Conservation (phyloP, 176 grass and related monocot species). For the Puccinellia tenuiflora region DNA sequence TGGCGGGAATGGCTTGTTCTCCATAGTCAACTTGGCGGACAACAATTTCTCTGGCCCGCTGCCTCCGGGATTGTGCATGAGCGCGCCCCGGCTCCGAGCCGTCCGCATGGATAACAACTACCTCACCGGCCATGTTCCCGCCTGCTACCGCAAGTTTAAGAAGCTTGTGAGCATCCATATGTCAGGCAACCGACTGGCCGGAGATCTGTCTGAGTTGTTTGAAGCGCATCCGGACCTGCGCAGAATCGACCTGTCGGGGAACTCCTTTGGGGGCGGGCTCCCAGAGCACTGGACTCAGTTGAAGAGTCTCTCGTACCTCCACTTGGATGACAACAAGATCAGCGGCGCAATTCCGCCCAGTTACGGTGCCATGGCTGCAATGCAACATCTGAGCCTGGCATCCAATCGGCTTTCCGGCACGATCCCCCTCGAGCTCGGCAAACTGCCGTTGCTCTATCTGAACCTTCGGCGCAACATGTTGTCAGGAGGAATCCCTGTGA, state of each 20-base stretch:
- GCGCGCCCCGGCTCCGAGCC: slow-evolving; percentile 1
- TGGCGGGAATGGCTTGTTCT: background rate
- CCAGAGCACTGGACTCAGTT: slow-evolving; percentile 45
- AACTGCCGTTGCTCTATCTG: slow-evolving; percentile 40
- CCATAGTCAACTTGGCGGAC: slow-evolving; percentile 15
- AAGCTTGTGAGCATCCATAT: slow-evolving; percentile 32
- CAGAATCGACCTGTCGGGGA: slow-evolving; percentile 50
- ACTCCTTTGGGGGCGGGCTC: slow-evolving; percentile 43
- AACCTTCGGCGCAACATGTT: slow-evolving; percentile 55
- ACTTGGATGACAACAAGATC: slow-evolving; percentile 53
- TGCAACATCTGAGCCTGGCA: slow-evolving; percentile 47
- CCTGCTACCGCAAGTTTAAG: slow-evolving; percentile 45
- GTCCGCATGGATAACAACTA: slow-evolving; percentile 31
- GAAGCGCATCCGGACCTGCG: slow-evolving; percentile 36
- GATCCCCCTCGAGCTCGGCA: slow-evolving; percentile 44
- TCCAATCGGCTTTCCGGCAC: slow-evolving; percentile 42
- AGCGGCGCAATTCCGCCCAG: slow-evolving; percentile 44
- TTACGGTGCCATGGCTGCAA: slow-evolving; percentile 16
- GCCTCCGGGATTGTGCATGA: slow-evolving; percentile 44
- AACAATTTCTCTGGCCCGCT: slow-evolving; percentile 53
- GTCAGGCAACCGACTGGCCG: slow-evolving; percentile 43
- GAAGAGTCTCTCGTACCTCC: slow-evolving; percentile 42
- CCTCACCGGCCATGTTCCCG: slow-evolving; percentile 41
- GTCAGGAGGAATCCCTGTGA: slow-evolving; percentile 42
- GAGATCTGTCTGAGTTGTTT: slow-evolving; percentile 41